These are phyloP conservation scores for Tremellales sp. DNA, from an alignment of 1,284 basidiomycete genomes.

Conservation along the genomic window DNA sequence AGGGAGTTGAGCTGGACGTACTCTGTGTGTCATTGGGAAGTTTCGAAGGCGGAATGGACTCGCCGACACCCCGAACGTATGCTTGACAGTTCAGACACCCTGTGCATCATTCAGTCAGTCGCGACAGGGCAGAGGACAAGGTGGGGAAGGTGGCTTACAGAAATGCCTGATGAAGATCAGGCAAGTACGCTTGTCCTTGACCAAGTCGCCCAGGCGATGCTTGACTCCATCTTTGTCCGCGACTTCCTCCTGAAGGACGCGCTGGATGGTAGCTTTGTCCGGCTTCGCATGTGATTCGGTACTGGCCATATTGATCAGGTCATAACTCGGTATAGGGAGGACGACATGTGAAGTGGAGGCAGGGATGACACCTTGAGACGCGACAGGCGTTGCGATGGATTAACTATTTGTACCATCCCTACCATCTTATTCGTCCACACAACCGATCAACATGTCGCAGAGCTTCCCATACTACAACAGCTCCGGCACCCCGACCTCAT, in stretches of 20 bases:
- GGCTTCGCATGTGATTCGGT: no score
- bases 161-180: constrained; percentile 32
- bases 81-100: constrained; percentile 19
- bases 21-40: constrained; percentile 16
- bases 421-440: no score
- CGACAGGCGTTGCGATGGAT: no score
- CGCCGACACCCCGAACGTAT: constrained; percentile 16
- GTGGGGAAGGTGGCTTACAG: constrained; percentile 9
- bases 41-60: constrained; percentile 16
- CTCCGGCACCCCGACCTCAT: no score
- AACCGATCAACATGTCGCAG: no score
- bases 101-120: neutral
- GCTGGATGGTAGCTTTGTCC: no score
- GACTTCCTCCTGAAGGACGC: constrained; percentile 6
- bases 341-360: no score
- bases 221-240: constrained; percentile 18
- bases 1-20: constrained; percentile 2
- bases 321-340: no score
- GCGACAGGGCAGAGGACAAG: neutral
- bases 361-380: no score
- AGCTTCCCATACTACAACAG: no score
- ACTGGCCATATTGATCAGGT: no score
- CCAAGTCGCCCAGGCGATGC: constrained; percentile 15
- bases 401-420: no score
- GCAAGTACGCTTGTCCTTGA: constrained; percentile 10